Percentiles rank a stretch among this genome's conserved stretches.
Evolutionary conservation across 192 early-diverging fungal genomes (phyloP).

Genomic region (Backusella tarrabulga): DNA sequence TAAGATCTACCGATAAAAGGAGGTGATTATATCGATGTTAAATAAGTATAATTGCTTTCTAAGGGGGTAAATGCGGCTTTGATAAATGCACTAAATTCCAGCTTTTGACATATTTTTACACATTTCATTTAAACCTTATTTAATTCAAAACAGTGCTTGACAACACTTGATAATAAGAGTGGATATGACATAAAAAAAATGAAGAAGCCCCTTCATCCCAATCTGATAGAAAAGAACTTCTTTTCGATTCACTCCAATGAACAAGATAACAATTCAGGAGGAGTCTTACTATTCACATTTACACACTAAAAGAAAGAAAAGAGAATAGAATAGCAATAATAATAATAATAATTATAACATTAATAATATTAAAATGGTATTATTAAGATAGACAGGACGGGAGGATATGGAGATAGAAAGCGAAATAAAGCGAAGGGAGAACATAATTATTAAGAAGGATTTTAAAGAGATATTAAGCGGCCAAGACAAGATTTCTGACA

Average conservation of each 20-base stretch:
- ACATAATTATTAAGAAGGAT: background rate
- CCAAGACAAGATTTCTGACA: slow-evolving; percentile 51
- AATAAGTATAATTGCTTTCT: background rate
- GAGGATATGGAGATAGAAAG: background rate
- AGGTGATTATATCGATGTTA: background rate
- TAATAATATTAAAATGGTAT: background rate
- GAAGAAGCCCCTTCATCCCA: too few species aligned
- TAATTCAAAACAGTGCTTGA: background rate
- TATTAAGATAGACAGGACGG: background rate
- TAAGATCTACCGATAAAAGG: background rate
- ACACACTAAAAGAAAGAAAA: background rate
- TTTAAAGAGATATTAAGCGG: slow-evolving; percentile 20
- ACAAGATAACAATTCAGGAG: too few species aligned
- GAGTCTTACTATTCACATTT: background rate
- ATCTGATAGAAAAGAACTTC: background rate
- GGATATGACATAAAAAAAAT: too few species aligned
- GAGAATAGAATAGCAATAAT: background rate
- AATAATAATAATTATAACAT: background rate
- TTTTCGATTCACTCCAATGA: background rate
- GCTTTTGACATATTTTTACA: background rate
- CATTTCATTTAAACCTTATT: background rate
- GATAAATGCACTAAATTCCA: background rate
- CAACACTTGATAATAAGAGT: too few species aligned
- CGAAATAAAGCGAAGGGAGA: background rate
- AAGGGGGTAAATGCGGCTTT: background rate